Conservation (phyloP, 108 stramenopile genomes). For the Skeletonema menzelii region DNA sequence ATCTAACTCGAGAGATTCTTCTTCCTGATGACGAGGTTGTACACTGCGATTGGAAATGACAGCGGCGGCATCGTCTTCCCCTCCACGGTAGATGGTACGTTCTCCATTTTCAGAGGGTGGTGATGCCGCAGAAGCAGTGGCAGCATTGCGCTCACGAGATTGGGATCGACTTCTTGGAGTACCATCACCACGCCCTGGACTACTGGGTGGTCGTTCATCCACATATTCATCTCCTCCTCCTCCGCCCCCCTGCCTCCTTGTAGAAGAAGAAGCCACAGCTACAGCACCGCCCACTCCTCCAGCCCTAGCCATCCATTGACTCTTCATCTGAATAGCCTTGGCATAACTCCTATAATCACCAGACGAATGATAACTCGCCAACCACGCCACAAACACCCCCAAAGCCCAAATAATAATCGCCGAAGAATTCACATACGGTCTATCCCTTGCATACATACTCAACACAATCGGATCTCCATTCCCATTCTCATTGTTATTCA, state of each 20-base stretch:
- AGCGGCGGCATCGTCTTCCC: conserved; percentile 8
- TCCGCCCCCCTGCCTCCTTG: background rate
- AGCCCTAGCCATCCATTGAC: conserved; percentile 5
- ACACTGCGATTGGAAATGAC: background rate
- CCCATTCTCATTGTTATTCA: background rate
- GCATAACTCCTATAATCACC: conserved; percentile 25
- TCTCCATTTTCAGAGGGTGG: conserved; percentile 5
- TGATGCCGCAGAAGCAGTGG: background rate
- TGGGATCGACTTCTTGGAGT: background rate
- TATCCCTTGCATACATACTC: conserved; percentile 29
- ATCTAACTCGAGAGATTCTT: conserved; percentile 47
- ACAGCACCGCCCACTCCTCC: background rate
- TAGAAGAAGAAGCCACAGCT: background rate
- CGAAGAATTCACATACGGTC: conserved; percentile 40
- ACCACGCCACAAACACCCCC: conserved; percentile 53
- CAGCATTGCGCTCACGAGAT: background rate
- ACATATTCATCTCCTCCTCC: too few species aligned
- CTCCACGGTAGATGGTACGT: conserved; percentile 4
- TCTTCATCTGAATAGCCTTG: conserved; percentile 22
- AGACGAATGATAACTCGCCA: conserved; percentile 21
- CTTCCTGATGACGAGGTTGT: background rate
- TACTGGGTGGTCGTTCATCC: background rate
- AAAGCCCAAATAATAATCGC: conserved; percentile 58
- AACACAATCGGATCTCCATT: conserved; percentile 24
- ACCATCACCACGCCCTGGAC: background rate